Evolutionary conservation across 2,329 filamentous ascomycete species (phyloP).

Genomic region (Penicillium sp.): DNA sequence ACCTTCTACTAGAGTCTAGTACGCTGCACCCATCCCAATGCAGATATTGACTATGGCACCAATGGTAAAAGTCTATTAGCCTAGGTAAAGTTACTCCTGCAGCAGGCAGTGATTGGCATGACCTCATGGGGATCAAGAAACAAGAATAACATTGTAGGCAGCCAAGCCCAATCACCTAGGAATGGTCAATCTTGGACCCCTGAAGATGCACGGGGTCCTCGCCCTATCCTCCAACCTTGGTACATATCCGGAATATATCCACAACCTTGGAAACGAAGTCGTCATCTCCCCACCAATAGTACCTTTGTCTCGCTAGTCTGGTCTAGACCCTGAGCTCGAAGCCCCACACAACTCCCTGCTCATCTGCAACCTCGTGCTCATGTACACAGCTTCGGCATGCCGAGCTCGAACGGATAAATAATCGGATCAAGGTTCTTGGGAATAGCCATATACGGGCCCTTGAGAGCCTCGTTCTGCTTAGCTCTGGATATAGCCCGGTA

Average conservation of each 20-base stretch:
- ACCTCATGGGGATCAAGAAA: no score
- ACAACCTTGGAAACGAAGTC: constrained; percentile 48
- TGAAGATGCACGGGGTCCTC: constrained; percentile 48
- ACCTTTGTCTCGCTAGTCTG: constrained; percentile 18
- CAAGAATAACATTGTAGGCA: no score
- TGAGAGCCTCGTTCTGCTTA: constrained; percentile 47
- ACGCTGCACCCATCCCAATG: background rate
- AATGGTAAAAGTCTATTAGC: background rate
- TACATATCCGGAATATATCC: constrained; percentile 47
- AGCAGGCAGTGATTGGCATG: no score
- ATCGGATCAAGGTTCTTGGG: constrained; percentile 59
- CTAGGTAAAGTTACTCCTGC: no score
- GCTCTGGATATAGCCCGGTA: constrained; percentile 59
- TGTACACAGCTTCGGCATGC: constrained; percentile 59
- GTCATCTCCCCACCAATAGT: constrained; percentile 32
- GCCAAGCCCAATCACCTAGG: constrained; percentile 15
- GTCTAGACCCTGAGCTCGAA: constrained; percentile 37
- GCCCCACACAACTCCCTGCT: constrained; percentile 41
- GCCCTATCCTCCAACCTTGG: constrained; percentile 50
- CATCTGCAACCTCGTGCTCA: constrained; percentile 39
- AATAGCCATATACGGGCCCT: constrained; percentile 54
- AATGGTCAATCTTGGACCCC: constrained; percentile 32
- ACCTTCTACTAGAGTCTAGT: background rate
- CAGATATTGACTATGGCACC: background rate
- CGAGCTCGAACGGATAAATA: constrained; percentile 56